Evolutionary conservation across 441 rosid species (phyloP).

Genomic region (Erysimum cheiri): DNA sequence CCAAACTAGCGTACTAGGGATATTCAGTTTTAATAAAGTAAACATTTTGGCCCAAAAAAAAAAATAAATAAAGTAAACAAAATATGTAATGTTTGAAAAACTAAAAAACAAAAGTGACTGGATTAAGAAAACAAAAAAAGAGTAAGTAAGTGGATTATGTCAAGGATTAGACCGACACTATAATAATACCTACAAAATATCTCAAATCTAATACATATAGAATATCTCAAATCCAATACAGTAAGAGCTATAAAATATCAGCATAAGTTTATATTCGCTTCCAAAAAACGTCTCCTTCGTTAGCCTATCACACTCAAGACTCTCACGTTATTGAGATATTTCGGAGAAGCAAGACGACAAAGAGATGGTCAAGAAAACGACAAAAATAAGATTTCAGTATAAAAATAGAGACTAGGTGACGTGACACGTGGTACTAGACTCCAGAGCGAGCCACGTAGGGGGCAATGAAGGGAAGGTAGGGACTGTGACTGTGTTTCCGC

Average conservation of each 20-base stretch:
- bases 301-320: neutral
- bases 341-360: neutral
- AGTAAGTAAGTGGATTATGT: no score
- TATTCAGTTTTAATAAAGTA: no score
- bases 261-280: neutral
- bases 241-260: neutral
- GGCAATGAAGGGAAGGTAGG: neutral
- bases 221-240: neutral
- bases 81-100: no score
- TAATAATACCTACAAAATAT: neutral
- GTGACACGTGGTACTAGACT: neutral
- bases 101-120: no score
- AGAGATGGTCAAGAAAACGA: neutral
- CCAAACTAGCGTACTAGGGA: no score
- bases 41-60: no score
- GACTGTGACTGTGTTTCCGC: neutral
- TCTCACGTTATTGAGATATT: neutral
- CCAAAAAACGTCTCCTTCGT: neutral
- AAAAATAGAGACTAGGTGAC: neutral
- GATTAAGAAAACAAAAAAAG: no score
- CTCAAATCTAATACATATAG: neutral
- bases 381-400: neutral
- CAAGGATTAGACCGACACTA: neutral
- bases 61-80: no score
- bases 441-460: neutral